These are phyloP conservation scores for Rhodotorula babjevae DNA, from an alignment of 768 basidiomycete species.

Conservation along the genomic window DNA sequence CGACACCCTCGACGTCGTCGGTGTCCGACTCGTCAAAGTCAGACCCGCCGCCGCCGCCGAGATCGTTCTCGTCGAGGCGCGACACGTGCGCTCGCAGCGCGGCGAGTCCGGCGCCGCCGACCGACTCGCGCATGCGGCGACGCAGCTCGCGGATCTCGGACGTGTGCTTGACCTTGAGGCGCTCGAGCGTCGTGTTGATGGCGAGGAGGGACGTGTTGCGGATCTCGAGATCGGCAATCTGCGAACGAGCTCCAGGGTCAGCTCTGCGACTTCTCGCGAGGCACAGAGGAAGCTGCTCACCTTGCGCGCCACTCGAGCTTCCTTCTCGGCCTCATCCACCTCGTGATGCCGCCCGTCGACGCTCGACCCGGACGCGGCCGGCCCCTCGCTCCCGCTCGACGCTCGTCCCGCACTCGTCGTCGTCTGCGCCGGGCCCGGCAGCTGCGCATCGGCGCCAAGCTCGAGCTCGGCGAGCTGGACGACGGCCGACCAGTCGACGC, in stretches of 20 bases:
- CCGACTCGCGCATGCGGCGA: slow-evolving; percentile 66
- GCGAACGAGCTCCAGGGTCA: background rate
- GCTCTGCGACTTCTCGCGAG: no score
- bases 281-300: background rate
- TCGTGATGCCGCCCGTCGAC: background rate
- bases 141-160: slow-evolving; percentile 80
- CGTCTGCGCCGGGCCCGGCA: no score
- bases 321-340: slow-evolving; percentile 28
- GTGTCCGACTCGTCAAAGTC: slow-evolving; percentile 44
- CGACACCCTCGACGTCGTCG: background rate
- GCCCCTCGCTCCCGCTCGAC: slow-evolving; percentile 12
- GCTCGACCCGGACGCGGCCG: background rate
- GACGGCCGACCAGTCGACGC: slow-evolving; percentile 3
- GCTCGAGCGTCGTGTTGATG: slow-evolving; percentile 77
- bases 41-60: slow-evolving; percentile 47
- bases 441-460: no score
- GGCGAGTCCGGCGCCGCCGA: slow-evolving; percentile 55
- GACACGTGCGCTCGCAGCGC: slow-evolving; percentile 65
- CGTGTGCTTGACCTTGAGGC: slow-evolving; percentile 70
- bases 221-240: slow-evolving; percentile 92
- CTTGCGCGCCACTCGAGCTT: slow-evolving; percentile 37
- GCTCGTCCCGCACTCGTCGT: background rate
- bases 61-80: slow-evolving; percentile 51
- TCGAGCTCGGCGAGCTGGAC: background rate
- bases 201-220: slow-evolving; percentile 77